Percentiles rank a stretch among this genome's conserved stretches.
phyloP scores from a whole-genome alignment of 192 early-diverging fungal species.

The Podila epigama region DNA sequence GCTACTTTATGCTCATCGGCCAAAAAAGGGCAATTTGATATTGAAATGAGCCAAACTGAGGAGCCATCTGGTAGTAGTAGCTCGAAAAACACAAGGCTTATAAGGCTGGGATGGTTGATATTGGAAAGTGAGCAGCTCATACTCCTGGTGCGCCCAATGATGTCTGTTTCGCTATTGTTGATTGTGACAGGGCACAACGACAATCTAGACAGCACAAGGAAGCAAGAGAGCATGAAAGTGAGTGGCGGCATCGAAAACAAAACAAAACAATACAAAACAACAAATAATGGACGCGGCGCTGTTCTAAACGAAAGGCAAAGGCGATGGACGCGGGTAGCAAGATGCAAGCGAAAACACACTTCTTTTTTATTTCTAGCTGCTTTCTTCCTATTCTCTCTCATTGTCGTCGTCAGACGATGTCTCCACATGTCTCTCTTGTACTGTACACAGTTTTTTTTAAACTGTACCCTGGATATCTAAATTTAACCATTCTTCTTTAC shows the following conservation, averaged over 20 bases:
- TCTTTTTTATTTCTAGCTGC: neutral
- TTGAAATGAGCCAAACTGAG: neutral
- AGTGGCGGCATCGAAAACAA: neutral
- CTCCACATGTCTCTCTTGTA: neutral
- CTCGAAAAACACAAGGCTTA: neutral
- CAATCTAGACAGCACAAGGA: neutral
- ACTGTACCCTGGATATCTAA: too few relatives aligned
- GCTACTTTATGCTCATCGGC: neutral
- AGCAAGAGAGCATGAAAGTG: neutral
- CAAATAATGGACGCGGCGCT: neutral
- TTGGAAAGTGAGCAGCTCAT: conserved; percentile 1
- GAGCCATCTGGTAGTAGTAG: neutral
- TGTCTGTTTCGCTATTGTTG: neutral
- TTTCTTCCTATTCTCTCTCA: neutral
- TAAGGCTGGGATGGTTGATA: neutral
- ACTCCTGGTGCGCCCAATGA: neutral
- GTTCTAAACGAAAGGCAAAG: neutral
- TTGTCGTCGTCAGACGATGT: neutral
- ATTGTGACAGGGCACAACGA: neutral
- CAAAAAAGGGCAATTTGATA: neutral
- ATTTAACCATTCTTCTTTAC: neutral
- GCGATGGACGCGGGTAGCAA: conserved; percentile 1
- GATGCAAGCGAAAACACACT: neutral
- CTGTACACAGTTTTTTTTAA: too few relatives aligned
- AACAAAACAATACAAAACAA: neutral